Evolutionary conservation across 306 rosid genomes (phyloP).

Genomic region (Vigna trinervia): DNA sequence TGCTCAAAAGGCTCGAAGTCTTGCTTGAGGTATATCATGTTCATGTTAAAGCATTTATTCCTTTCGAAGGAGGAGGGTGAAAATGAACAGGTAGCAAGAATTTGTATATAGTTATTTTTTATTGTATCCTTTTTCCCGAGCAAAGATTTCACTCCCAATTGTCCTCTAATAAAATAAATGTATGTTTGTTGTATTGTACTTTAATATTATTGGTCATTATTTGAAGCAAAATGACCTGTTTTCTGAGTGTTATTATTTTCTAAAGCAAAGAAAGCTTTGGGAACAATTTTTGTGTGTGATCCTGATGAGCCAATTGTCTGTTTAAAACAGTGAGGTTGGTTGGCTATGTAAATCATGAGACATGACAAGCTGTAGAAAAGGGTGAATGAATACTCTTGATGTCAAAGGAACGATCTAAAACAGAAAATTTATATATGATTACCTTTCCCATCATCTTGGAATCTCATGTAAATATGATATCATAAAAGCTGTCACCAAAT

Average conservation of each 20-base stretch:
- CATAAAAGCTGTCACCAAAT: conserved; percentile 55
- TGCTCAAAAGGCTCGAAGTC: conserved; percentile 71
- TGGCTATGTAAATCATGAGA: conserved; percentile 49
- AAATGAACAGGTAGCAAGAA: conserved; percentile 49
- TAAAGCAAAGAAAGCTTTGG: conserved; percentile 41
- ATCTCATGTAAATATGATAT: conserved; percentile 36
- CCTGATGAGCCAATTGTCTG: conserved; percentile 46
- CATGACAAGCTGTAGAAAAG: conserved; percentile 44
- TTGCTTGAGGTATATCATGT: conserved; percentile 76
- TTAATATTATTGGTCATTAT: conserved; percentile 46
- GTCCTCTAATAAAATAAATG: conserved; percentile 40
- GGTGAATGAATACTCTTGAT: conserved; percentile 51
- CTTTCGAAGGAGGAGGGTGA: conserved; percentile 41
- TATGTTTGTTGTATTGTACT: conserved; percentile 44
- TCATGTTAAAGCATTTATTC: conserved; percentile 47
- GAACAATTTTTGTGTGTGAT: conserved; percentile 37
- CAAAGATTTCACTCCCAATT: conserved; percentile 35
- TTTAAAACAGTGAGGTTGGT: conserved; percentile 48
- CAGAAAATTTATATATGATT: conserved; percentile 49
- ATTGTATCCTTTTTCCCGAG: conserved; percentile 39
- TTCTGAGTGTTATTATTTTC: conserved; percentile 41
- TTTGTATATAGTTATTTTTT: conserved; percentile 58
- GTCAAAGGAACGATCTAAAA: conserved; percentile 53
- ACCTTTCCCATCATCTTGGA: conserved; percentile 49
- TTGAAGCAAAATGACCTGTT: conserved; percentile 32